A percentile compares a stretch with the other conserved stretches of the same genome.
Evolutionary conservation across 352 stramenopile genomes (phyloP).

Genomic region (Pythium scleroteichum): DNA sequence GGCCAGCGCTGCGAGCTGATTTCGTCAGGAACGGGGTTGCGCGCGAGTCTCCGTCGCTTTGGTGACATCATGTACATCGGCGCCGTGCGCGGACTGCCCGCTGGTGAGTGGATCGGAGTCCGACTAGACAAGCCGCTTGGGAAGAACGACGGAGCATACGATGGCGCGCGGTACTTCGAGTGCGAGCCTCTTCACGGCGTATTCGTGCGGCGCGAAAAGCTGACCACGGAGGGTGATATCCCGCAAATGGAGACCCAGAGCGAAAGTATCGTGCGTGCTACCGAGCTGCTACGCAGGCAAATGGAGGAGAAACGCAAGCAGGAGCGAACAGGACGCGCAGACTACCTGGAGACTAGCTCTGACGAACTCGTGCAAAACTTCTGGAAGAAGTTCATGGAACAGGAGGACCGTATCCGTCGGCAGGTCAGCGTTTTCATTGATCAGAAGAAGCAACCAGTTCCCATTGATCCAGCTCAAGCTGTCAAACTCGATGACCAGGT

Average conservation of each 20-base stretch:
- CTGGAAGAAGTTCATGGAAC: constrained; percentile 56
- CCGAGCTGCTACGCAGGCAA: constrained; percentile 49
- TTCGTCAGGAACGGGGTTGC: constrained; percentile 37
- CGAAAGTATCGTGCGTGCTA: constrained; percentile 51
- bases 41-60: constrained; percentile 65
- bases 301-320: constrained; percentile 34
- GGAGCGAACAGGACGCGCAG: constrained; percentile 27
- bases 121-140: constrained; percentile 73
- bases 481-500: constrained; percentile 57
- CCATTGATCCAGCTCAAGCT: constrained; percentile 39
- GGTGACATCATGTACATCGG: constrained; percentile 73
- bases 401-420: constrained; percentile 55
- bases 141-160: constrained; percentile 66
- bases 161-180: constrained; percentile 66
- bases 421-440: constrained; percentile 55
- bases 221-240: constrained; percentile 60
- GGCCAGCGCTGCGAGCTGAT: constrained; percentile 63
- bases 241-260: constrained; percentile 48
- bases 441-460: constrained; percentile 55
- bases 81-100: constrained; percentile 44
- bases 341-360: constrained; percentile 40
- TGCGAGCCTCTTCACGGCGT: constrained; percentile 55
- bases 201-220: constrained; percentile 63
- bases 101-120: constrained; percentile 71
- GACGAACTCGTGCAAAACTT: constrained; percentile 64